Conservation (phyloP, 129 eudicot species). For the Arctium minus region DNA sequence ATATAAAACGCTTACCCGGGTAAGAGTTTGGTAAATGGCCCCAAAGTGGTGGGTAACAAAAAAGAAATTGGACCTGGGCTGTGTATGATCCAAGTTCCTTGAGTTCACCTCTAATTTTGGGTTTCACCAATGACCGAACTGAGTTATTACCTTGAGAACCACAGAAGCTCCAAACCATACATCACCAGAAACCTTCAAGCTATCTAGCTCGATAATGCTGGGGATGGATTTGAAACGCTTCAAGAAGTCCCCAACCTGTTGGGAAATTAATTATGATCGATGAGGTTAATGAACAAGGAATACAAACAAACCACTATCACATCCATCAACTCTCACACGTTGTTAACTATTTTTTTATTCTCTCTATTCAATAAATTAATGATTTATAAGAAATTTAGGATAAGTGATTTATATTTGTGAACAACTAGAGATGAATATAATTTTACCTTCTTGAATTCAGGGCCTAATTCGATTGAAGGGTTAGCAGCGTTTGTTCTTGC, state of each 20-base stretch:
- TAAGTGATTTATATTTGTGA: too few species aligned
- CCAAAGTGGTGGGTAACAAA: too few species aligned
- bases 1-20: too few species aligned
- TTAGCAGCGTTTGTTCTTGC: constrained; percentile 78
- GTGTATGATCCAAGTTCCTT: too few species aligned
- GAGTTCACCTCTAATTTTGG: too few species aligned
- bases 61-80: too few species aligned
- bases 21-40: too few species aligned
- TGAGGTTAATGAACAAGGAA: neutral
- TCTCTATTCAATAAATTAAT: too few species aligned
- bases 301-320: too few species aligned
- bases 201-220: constrained; percentile 83
- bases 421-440: too few species aligned
- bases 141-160: constrained; percentile 64
- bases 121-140: neutral
- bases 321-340: neutral
- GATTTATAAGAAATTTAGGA: too few species aligned
- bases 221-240: constrained; percentile 94
- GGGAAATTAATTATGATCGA: neutral
- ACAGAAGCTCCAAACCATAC: constrained; percentile 84
- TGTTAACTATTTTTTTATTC: too few species aligned
- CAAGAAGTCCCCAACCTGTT: constrained; percentile 78
- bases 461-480: constrained; percentile 92
- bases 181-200: constrained; percentile 93
- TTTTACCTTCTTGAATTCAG: constrained; percentile 86